These are phyloP conservation scores for Fragaria ananassa DNA, from an alignment of 306 rosid species.

Conservation along the genomic window DNA sequence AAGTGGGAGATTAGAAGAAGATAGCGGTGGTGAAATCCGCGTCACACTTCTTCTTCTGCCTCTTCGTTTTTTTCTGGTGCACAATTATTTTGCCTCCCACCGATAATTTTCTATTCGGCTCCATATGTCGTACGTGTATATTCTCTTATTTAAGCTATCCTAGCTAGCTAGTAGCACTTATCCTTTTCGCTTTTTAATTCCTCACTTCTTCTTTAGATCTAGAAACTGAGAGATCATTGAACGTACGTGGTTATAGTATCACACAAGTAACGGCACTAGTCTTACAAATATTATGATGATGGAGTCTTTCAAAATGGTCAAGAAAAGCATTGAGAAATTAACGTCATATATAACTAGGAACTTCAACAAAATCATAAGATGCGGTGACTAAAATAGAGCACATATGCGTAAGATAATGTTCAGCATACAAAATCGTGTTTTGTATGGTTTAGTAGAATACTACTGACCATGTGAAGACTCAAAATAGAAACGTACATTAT, in stretches of 20 bases:
- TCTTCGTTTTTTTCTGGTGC: constrained; percentile 13
- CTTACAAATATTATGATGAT: background rate
- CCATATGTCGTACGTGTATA: constrained; percentile 19
- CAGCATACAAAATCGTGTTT: no score
- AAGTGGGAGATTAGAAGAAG: constrained; percentile 9
- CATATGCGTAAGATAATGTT: no score
- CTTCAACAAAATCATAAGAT: no score
- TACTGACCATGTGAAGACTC: no score
- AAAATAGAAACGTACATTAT: no score
- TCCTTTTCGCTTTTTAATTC: background rate
- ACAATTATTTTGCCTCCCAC: constrained; percentile 43
- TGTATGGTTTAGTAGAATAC: no score
- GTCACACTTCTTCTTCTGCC: constrained; percentile 34
- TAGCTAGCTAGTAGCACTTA: background rate
- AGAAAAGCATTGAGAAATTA: no score
- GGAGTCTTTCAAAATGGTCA: no score
- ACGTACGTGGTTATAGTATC: background rate
- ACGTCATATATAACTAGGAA: no score
- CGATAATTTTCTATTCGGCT: background rate
- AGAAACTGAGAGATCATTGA: background rate
- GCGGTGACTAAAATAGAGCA: no score
- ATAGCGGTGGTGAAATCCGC: constrained; percentile 44
- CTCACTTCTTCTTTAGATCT: background rate
- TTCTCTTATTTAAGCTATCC: background rate
- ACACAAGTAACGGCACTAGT: background rate